Base-by-base conservation (phyloP, 2,329 filamentous ascomycete species). In the Penicillium sp. region DNA sequence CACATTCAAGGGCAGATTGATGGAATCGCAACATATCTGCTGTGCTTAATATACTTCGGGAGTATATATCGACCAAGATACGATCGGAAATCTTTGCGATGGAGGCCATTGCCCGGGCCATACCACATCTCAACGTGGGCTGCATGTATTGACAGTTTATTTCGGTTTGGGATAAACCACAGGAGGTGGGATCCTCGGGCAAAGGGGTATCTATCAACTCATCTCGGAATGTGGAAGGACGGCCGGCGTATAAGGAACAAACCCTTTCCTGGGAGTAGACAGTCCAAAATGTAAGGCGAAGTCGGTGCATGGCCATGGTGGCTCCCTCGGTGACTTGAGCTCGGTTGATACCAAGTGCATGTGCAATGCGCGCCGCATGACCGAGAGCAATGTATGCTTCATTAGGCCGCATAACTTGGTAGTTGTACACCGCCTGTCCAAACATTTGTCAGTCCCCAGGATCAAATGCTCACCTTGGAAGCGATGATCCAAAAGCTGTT, bases 371-470 rank as follows among this genome's bases (percentile, higher is more conserved):
- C 1, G 56, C 54, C 27, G 59, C 59, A 38, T 61, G 54, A 2
- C 59, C 59, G 2, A 61, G 43, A 27, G 55, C 54, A 3, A 61
- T 46, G 34, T 59, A 61, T 1, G 57, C 56, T 29, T 61, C 59
- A 14, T 61, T 61, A 22, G 56, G 59, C 10, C 59, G 48, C 59
- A 61, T 61, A 2, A 57, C 29, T n/a, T 61, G 57, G 1, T 57
- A n/a, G 5, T 51, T 53, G 29, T 59, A 59, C 54, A 61, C 57
- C 4, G 56, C 48, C 59, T 61, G 18, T 5, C 14, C n/a, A 18
- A 18, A 5, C 29, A 43, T 6, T 22, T 7, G 2, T 43, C 11
- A 43, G 42, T 36, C 6, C n/a, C 11, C 14, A n/a, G 1, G 14
- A 16, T 36, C 13, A 7, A n/a, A n/a, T 5, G 14, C 32, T 34